Evolutionary conservation across 441 rosid genomes (phyloP).

Genomic region (Gossypium aridum): DNA sequence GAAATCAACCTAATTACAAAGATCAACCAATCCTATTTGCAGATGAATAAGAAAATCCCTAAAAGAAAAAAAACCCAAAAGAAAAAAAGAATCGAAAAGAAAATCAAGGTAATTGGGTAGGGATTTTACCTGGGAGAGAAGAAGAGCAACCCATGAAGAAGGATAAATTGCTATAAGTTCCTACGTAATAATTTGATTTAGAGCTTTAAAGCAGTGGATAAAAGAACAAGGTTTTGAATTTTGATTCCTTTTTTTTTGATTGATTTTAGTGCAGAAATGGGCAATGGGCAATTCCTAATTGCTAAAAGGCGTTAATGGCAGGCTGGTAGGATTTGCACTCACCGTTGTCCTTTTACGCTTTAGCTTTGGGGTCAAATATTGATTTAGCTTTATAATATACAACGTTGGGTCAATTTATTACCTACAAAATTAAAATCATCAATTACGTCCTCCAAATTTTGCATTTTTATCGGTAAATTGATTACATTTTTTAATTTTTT

Average conservation of each 20-base stretch:
- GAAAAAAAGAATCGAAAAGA: neutral
- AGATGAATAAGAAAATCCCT: constrained; percentile 6
- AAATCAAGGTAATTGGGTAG: neutral
- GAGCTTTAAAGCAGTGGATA: neutral
- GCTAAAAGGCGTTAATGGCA: neutral
- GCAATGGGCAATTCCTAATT: neutral
- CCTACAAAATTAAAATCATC: neutral
- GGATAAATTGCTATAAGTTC: neutral
- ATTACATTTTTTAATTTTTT: no score
- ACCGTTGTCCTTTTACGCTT: neutral
- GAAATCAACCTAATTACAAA: neutral
- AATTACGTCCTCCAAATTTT: neutral
- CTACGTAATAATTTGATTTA: neutral
- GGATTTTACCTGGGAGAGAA: constrained; percentile 70
- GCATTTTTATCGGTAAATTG: no score
- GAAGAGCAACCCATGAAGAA: constrained; percentile 78
- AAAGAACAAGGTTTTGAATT: neutral
- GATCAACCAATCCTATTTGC: neutral
- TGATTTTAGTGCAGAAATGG: neutral
- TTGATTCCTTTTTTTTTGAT: neutral
- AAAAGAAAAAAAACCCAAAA: neutral
- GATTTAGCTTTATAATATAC: neutral
- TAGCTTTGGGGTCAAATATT: neutral
- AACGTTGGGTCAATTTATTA: neutral
- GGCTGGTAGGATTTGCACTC: neutral